Base-by-base conservation (phyloP, 805 yeast species). In the Yueomyces sinensis region DNA sequence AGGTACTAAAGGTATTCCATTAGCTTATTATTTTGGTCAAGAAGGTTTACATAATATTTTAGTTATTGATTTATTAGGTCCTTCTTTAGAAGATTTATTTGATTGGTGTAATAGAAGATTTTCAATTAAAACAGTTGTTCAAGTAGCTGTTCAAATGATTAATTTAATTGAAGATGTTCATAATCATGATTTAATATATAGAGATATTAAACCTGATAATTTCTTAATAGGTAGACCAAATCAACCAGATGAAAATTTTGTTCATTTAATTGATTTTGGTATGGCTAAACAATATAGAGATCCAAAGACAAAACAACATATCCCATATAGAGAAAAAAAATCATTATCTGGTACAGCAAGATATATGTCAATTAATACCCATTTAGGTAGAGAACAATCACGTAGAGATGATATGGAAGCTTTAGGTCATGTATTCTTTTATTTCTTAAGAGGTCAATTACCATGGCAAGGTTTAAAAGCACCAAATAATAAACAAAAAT, bases 381-480 rank as follows among this genome's bases (percentile, higher is more conserved):
- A 91, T 61, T 64, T 91, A 49, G 98, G 98, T 32, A 75, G 96
- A 50, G 98, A 91, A 59, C 98, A 91, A 65, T 76, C 83, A 50
- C 77, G 98, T 56, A 72, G 98, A 50, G 98, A 91, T 54, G 98
- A 91, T 61, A 70, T 91, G 52, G 98, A 91, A 63, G 83, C 94
- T 37, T 68, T 91, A 52, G 98, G 96, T 24, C 96, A 91, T 58
- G 98, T 91, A 7, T 84, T 91, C 52, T 82, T 91, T 66, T 91
- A 91, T 61, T 91, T 91, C 59, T 61, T 89, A 44, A 74, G 94
- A 48, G 98, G 98, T 31, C 82, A 83, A 39, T 66, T 91, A 51
- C 98, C 98, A 41, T 91, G 98, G 98, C 98, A 91, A 65, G 98
- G 98, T 18, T 68, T 91, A 46, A 89, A 91, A 59, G 98, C 98